Conservation (phyloP, 176 grass and related monocot species). For the Saccharum officinarum region DNA sequence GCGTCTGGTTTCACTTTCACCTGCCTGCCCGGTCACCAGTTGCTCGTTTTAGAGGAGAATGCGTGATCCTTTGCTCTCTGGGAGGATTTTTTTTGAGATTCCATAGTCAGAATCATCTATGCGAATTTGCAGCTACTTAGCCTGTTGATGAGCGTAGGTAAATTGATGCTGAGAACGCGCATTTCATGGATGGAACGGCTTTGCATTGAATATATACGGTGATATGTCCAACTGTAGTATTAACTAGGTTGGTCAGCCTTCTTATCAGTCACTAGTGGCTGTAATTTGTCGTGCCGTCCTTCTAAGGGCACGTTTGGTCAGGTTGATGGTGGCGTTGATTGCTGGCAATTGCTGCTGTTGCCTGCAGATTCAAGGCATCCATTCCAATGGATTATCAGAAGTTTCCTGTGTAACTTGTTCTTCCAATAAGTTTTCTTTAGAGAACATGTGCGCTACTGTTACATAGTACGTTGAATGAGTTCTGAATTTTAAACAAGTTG, state of each 20-base stretch:
- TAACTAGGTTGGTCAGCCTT: background rate
- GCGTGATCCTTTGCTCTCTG: background rate
- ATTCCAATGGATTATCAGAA: background rate
- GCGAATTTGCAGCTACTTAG: background rate
- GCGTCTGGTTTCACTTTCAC: background rate
- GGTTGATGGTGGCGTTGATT: background rate
- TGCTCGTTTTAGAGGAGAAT: background rate
- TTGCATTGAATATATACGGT: background rate
- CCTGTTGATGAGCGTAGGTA: background rate
- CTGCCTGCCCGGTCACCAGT: background rate
- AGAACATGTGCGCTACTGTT: background rate
- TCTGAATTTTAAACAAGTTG: constrained; percentile 19
- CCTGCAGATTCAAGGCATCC: background rate
- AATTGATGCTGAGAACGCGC: background rate
- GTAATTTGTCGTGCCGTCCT: background rate
- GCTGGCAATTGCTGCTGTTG: background rate
- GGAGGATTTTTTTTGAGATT: background rate
- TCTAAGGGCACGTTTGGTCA: background rate
- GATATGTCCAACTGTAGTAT: background rate
- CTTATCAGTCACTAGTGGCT: background rate
- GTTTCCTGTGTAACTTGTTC: constrained; percentile 11
- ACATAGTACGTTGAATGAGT: constrained; percentile 6
- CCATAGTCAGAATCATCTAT: background rate
- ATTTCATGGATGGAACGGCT: constrained; percentile 2
- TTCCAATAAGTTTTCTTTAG: background rate